Evolutionary conservation across 2,329 filamentous ascomycete genomes (phyloP).

Genomic region (Neurospora sp.): DNA sequence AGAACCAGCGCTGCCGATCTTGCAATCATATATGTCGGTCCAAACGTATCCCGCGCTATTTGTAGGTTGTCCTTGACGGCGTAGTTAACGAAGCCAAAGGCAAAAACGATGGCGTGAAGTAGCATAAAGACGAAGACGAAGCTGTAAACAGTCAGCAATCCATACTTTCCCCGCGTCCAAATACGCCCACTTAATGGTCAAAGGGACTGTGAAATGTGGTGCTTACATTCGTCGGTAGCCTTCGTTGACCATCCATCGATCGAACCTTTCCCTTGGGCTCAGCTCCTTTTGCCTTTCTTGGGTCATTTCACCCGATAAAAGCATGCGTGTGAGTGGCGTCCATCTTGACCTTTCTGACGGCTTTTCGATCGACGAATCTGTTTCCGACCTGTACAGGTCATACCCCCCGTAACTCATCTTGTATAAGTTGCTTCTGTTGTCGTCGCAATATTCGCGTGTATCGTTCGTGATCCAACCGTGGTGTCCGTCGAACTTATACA

Average conservation of each 20-base stretch:
- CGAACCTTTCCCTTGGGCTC: slow-evolving; percentile 61
- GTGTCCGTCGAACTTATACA: neutral
- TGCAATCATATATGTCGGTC: slow-evolving; percentile 67
- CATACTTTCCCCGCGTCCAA: neutral
- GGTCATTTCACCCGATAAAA: slow-evolving; percentile 75
- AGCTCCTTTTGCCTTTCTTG: slow-evolving; percentile 62
- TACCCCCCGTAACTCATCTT: slow-evolving; percentile 29
- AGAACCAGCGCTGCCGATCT: slow-evolving; percentile 66
- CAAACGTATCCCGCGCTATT: slow-evolving; percentile 57
- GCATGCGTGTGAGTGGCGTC: slow-evolving; percentile 72
- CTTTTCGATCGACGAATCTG: slow-evolving; percentile 23
- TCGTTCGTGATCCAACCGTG: neutral
- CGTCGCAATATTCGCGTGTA: slow-evolving; percentile 1
- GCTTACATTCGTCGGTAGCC: slow-evolving; percentile 69
- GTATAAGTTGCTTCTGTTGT: slow-evolving; percentile 8
- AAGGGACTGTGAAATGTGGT: slow-evolving; percentile 13
- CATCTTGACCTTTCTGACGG: slow-evolving; percentile 67
- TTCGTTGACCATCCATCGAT: slow-evolving; percentile 85
- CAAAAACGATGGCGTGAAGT: slow-evolving; percentile 67
- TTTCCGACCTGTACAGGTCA: slow-evolving; percentile 16
- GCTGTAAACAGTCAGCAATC: slow-evolving; percentile 30
- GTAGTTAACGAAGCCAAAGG: slow-evolving; percentile 73
- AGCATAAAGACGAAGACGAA: slow-evolving; percentile 69
- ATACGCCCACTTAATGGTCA: neutral
- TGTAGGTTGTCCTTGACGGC: slow-evolving; percentile 66